Evolutionary conservation across 2,329 filamentous ascomycete genomes (phyloP).

Genomic region (Cercospora sp.): DNA sequence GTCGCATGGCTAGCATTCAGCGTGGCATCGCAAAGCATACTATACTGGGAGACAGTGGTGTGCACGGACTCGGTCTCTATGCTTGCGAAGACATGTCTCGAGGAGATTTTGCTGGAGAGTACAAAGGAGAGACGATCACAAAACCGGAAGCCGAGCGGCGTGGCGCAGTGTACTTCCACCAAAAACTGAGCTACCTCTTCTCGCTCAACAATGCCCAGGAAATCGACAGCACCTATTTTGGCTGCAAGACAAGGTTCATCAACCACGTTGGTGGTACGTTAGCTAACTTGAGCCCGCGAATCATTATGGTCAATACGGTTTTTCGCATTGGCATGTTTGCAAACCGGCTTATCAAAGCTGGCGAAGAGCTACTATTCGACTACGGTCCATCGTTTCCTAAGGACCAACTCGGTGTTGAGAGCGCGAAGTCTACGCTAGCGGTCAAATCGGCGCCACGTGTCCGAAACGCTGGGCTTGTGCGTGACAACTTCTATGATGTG

Average conservation of each 20-base stretch:
- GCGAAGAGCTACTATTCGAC: conserved; percentile 79
- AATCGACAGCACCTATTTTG: conserved; percentile 72
- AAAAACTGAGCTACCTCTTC: conserved; percentile 64
- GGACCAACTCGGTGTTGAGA: conserved; percentile 31
- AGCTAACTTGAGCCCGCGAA: conserved; percentile 65
- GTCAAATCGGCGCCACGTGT: conserved; percentile 28
- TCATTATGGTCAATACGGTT: conserved; percentile 72
- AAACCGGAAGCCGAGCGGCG: conserved; percentile 68
- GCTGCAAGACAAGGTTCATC: conserved; percentile 80
- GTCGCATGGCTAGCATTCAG: conserved; percentile 72
- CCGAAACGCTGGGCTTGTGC: conserved; percentile 27
- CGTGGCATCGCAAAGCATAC: conserved; percentile 65
- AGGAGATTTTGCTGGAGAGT: conserved; percentile 77
- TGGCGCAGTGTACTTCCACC: conserved; percentile 63
- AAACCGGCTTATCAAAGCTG: conserved; percentile 63
- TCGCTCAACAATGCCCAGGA: conserved; percentile 54
- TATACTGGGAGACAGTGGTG: conserved; percentile 67
- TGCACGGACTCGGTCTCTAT: conserved; percentile 76
- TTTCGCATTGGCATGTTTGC: conserved; percentile 74
- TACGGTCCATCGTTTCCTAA: conserved; percentile 56
- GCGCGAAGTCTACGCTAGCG: conserved; percentile 1
- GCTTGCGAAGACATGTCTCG: conserved; percentile 65
- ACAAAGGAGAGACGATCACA: conserved; percentile 74
- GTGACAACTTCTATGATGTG: conserved; percentile 28
- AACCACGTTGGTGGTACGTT: conserved; percentile 66